Base-by-base conservation (phyloP, 1,139 yeast species). In the Candida sanyaensis region DNA sequence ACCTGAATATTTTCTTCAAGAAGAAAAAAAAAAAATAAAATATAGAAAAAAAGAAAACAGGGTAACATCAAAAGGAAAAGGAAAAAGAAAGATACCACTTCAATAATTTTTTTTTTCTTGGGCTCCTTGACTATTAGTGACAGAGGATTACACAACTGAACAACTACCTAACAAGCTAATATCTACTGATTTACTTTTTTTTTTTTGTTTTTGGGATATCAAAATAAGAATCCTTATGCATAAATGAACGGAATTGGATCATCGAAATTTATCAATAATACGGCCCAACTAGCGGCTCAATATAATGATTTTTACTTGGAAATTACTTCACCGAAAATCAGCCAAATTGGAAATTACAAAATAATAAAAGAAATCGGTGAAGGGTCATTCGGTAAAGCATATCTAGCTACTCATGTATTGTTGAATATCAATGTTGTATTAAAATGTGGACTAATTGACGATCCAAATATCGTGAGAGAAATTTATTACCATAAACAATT, bases 371-470 rank as follows among this genome's bases (percentile, higher is more conserved):
- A 84, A 51, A 84, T 92, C 21, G 97, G 96, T 2, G 91, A 88
- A 59, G 97, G 97, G 1, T 83, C 96, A 10, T 93, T 91, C 73
- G 97, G 98, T 6, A 88, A 88, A 60, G 96, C 91, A 1, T 93
- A 87, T 61, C 70, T 92, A 39, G 98, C 97, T 1, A 73, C 73
- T 30, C 98, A 93, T 62, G 78, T 78, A 42, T 73, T 90, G 43
- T 77, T 96, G 9, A 83, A 83, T 50, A 75, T 83, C 23, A 84
- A 85, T 58, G 96, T 89, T 4, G 98, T 95, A 28, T 67, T 93
- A 49, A 93, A 93, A 60, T 86, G 93, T 50, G 96, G 97, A 2
- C 74, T 80, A n/a, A 81, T 85, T 47, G 81, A 80, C 49, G 96
- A 89, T 62, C 92, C 96, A 28, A 91, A 91, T 59, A 78, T 93